These are phyloP conservation scores for Populus alba DNA, from an alignment of 345 rosid genomes.

Conservation along the genomic window DNA sequence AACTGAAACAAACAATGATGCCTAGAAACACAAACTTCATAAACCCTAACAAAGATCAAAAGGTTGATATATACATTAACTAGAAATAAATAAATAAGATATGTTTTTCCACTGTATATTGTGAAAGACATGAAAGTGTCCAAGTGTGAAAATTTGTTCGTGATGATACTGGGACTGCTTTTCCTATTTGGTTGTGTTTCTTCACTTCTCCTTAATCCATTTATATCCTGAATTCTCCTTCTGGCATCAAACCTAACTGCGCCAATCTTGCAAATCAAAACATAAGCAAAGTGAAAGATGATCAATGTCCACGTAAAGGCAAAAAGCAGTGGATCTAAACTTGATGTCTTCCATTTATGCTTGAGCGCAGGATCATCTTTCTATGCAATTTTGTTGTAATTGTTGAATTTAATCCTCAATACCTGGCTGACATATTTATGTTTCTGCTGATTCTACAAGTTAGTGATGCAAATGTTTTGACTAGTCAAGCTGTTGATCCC, in stretches of 20 bases:
- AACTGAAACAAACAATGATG: too few relatives aligned
- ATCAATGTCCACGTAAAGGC: neutral
- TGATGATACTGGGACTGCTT: too few relatives aligned
- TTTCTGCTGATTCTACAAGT: neutral
- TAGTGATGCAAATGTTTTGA: neutral
- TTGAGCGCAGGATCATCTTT: neutral
- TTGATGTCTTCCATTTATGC: neutral
- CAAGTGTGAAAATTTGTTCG: too few relatives aligned
- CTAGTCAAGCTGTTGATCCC: neutral
- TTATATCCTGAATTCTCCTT: neutral
- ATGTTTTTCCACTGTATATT: too few relatives aligned
- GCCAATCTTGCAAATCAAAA: neutral
- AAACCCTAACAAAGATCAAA: too few relatives aligned
- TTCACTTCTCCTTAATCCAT: neutral
- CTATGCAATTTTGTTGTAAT: neutral
- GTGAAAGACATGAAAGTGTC: too few relatives aligned
- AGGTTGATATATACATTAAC: too few relatives aligned
- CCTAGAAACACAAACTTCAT: too few relatives aligned
- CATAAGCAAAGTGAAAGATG: neutral
- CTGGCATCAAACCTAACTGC: neutral
- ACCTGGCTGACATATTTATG: neutral
- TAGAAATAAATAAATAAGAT: too few relatives aligned
- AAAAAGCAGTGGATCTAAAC: neutral
- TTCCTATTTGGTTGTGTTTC: neutral
- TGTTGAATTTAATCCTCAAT: neutral